Evolutionary conservation across 2,329 filamentous ascomycete genomes (phyloP), one percentile per base, ranked within the genome.

Genomic region (Pseudonectria foliicola): DNA sequence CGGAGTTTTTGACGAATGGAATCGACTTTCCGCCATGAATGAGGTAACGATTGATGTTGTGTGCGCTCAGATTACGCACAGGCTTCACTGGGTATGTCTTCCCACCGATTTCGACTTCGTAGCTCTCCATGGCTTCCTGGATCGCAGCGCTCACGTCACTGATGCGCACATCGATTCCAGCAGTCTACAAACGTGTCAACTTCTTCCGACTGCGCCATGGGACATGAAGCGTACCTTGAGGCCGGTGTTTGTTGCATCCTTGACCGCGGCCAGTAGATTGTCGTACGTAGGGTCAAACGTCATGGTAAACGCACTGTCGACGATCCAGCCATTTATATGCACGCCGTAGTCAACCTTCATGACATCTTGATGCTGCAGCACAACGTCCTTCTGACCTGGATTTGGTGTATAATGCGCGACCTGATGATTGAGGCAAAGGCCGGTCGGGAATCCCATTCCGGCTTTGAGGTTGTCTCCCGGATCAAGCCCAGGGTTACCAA

Each of bases 1-100:
- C 84, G 32, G 71, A 71, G 38, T 79, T 80, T 67, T 90, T 93
- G 47, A 93, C 83, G 50, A 94, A 93, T 0, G 88, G 89, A 30
- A 95, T 85, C 48, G 82, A 86, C 70, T 94, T 95, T 48, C 76
- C 80, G 35, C 87, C 87, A 60, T 95, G 88, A 52, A 95, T 95
- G 51, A 76, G 78, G 64, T 88, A 90, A 39, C 78, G 86, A 27
- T 82, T 71, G 51, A 95, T 95, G 47, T 85, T 85, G 62, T 95
- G 88, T 6, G 85, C 86, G 54, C 82, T 87, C 37, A 93, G 68
- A 61, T 87, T 88, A 37, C 83, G 79, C 50, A 93, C 87, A 33
- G 80, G 70, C 63, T 90, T 90, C 50, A 92, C 74, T 0, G 82
- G 85, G 50, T 83, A 75, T n/a, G 75, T 83, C 31, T 75, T 79